Conservation (phyloP, 106 monocot species). For the Allium fistulosum region DNA sequence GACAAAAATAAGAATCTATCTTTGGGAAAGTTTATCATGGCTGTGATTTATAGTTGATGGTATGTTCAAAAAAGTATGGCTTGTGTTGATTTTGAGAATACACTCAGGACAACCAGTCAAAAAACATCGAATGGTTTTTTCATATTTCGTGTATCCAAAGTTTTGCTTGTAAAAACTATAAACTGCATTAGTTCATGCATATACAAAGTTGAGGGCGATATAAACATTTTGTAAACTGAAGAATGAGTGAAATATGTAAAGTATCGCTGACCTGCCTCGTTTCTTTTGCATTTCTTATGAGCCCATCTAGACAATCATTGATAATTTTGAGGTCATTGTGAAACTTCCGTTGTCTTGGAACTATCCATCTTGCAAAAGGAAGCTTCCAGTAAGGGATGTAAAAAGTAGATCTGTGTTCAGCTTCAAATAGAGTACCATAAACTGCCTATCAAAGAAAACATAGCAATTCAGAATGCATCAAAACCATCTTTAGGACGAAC, state of each 20-base stretch:
- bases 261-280: constrained; percentile 70
- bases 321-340: constrained; percentile 70
- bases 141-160: not conserved
- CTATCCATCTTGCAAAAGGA: constrained; percentile 85
- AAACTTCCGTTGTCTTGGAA: constrained; percentile 95
- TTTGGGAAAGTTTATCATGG: no score
- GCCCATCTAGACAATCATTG: constrained; percentile 85
- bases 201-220: not conserved
- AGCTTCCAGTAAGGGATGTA: constrained; percentile 99
- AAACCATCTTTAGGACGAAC: no score
- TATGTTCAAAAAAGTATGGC: no score
- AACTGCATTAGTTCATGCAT: no score
- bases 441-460: constrained; percentile 49
- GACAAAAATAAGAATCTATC: no score
- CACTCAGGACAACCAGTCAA: not conserved
- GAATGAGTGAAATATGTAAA: not conserved
- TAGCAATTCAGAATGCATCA: no score
- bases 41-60: no score
- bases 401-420: constrained; percentile 95
- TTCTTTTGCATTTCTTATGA: constrained; percentile 88
- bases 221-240: not conserved
- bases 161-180: no score
- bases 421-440: constrained; percentile 98
- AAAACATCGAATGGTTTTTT: not conserved
- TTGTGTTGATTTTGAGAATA: not conserved